These are phyloP conservation scores for Penicillium herquei DNA, from an alignment of 495 filamentous ascomycete species.

Conservation along the genomic window DNA sequence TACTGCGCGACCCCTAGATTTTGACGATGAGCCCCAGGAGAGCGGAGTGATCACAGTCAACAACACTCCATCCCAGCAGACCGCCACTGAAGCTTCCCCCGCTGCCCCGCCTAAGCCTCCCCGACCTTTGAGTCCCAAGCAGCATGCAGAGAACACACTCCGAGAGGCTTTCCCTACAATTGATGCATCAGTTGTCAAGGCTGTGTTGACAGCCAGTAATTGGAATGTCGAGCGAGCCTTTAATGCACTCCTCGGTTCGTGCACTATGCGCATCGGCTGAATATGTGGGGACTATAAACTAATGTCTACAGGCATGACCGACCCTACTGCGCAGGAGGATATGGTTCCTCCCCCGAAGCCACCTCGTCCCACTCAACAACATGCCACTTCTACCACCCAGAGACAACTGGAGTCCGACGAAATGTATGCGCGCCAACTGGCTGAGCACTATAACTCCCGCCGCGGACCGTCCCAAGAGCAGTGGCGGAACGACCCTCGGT, in stretches of 20 bases:
- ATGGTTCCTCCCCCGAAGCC: constrained; percentile 64
- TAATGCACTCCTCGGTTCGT: constrained; percentile 83
- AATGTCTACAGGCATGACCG: constrained; percentile 72
- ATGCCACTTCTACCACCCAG: constrained; percentile 56
- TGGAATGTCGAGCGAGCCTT: constrained; percentile 92
- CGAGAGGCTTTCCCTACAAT: constrained; percentile 91
- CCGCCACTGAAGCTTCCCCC: constrained; percentile 53
- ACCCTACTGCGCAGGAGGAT: constrained; percentile 78
- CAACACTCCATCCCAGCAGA: constrained; percentile 23
- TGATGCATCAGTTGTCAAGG: constrained; percentile 79
- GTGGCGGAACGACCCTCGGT: constrained; percentile 44
- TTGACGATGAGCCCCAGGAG: constrained; percentile 85
- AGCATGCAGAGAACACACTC: constrained; percentile 83
- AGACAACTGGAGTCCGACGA: constrained; percentile 89
- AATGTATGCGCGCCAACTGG: constrained; percentile 88
- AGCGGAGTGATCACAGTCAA: constrained; percentile 43
- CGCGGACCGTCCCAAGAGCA: constrained; percentile 35
- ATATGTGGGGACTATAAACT: constrained; percentile 2
- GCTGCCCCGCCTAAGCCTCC: constrained; percentile 81
- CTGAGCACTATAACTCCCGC: constrained; percentile 77
- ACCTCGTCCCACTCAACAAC: constrained; percentile 56
- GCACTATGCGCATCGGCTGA: neutral
- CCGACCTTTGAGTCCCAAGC: constrained; percentile 73
- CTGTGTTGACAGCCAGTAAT: constrained; percentile 80
- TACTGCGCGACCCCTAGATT: constrained; percentile 77